Evolutionary conservation across 768 basidiomycete species (phyloP), one percentile per base, ranked within the genome.

Genomic region (Cyathus striatus): DNA sequence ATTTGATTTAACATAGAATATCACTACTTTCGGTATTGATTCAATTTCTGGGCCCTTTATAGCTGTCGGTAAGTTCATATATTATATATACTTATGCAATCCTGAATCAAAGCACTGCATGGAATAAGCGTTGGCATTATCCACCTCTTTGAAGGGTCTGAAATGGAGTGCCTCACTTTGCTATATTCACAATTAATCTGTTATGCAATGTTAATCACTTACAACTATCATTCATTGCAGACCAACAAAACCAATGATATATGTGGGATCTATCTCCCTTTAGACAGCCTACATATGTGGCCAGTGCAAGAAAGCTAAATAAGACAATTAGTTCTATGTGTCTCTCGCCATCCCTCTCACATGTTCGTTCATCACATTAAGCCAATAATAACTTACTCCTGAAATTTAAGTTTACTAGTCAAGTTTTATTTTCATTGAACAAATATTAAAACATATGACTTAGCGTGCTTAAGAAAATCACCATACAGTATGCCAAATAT

Each of bases 381-480:
- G 4, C 53, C 81, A 12, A 84, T 83, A 2, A 80, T 89, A 3
- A 79, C 79, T 10, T 84, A 86, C 55, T 73, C 79, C 4, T 88
- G 90, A 65, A 84, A 89, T 53, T 45, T 27, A 10, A 38, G 34
- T 26, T 44, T 33, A 38, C 23, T 12, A 44, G 45, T 44, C 51
- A 79, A 76, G 65, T 70, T 37, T 75, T 79, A 49, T 55, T 79
- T 25, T 67, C 68, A 6, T 55, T 72, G 32, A 63, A 68, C 47
- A 67, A 79, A 83, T 38, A 72, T 90, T 47, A 75, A 76, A 49
- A 82, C 84, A 2, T 92, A 83, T 56, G 90, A 93, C 56, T 52
- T 92, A n/a, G 65, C 76, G 10, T 83, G 86, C 45, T 66, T 78
- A 13, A 68, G 75, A 16, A 71, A 83, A 46, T 87, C 88, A 0